Conservation (phyloP, 1,139 yeast species). For the Pichia terricola region DNA sequence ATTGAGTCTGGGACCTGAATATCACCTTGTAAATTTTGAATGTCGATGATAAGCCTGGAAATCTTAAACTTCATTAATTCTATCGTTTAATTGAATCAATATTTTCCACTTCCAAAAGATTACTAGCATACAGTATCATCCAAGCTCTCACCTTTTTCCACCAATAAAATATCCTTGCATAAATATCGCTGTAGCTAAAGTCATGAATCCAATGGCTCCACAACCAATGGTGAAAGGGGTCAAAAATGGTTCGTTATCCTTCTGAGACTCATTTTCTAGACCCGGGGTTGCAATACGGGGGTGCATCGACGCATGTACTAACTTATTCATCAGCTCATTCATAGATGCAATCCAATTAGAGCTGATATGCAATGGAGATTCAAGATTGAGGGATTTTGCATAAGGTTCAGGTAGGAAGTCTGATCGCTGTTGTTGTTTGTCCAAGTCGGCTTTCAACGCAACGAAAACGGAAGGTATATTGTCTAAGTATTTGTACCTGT, state of each 20-base stretch:
- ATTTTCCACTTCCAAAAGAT: too few species aligned
- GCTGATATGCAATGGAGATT: constrained; percentile 82
- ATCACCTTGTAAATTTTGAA: too few species aligned
- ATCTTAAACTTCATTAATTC: too few species aligned
- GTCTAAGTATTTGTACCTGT: constrained; percentile 48
- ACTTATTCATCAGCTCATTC: constrained; percentile 73
- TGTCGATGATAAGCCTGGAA: too few species aligned
- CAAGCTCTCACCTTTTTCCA: neutral
- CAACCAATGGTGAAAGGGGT: constrained; percentile 53
- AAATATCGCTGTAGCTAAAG: constrained; percentile 51
- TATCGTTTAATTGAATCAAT: too few species aligned
- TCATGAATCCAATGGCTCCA: constrained; percentile 57
- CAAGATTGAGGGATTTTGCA: constrained; percentile 53
- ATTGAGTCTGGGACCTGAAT: too few species aligned
- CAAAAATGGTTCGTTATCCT: constrained; percentile 35
- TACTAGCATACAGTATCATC: neutral
- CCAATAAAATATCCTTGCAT: constrained; percentile 37
- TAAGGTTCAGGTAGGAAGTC: constrained; percentile 82
- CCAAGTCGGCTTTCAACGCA: constrained; percentile 89
- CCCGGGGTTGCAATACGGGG: constrained; percentile 81
- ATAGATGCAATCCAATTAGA: constrained; percentile 83
- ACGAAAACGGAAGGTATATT: constrained; percentile 79
- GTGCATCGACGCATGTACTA: constrained; percentile 78
- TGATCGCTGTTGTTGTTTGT: constrained; percentile 86
- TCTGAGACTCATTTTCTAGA: constrained; percentile 50